Base-by-base conservation (phyloP, 2,329 filamentous ascomycete species). In the Aspergillus calidoustus region DNA sequence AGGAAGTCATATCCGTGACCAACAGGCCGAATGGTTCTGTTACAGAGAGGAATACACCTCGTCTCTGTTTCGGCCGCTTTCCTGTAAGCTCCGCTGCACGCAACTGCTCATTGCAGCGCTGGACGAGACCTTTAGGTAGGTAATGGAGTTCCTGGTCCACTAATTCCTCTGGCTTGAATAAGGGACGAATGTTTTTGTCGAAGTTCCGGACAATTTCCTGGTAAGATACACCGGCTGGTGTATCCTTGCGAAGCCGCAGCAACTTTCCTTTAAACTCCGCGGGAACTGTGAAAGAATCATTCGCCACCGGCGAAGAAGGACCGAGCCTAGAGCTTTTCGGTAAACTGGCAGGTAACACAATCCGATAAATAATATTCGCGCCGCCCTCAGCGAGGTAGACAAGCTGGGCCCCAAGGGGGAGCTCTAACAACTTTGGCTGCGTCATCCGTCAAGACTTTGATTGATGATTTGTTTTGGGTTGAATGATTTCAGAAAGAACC, bases 331-430 rank as follows among this genome's bases (percentile, higher is more conserved):
- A 72, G 64, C 51, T 53, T 38, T 61, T 68, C 30, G 63, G 65
- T 13, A 62, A 66, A 48, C 57, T 74, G 67, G 60, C 49, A 2
- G 57, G 57, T 15, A 82, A 63, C 50, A 80, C 78, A 59, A 91
- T 82, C 67, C 84, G 83, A 71, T 91, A 93, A 64, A 93, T 89
- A 55, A 89, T 84, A 74, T 95, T 94, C 57, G 91, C 91, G 25
- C 90, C 88, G 25, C 91, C 91, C 75, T 95, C 91, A 25, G 82
- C 83, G 9, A 87, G 75, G 64, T 86, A 87, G 15, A 71, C 57
- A 60, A 79, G 71, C 60, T 74, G 71, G 64, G 73, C 69, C 61
- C 73, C 72, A 50, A 60, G 47, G 3, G 76, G 75, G 63, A 80
- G 71, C 67, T 79, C 75, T 7, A 75, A 67, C 8, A 72, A 62